Conservation (phyloP, 225 moss, liverwort and hornwort genomes). For the Antitrichia curtipendula region DNA sequence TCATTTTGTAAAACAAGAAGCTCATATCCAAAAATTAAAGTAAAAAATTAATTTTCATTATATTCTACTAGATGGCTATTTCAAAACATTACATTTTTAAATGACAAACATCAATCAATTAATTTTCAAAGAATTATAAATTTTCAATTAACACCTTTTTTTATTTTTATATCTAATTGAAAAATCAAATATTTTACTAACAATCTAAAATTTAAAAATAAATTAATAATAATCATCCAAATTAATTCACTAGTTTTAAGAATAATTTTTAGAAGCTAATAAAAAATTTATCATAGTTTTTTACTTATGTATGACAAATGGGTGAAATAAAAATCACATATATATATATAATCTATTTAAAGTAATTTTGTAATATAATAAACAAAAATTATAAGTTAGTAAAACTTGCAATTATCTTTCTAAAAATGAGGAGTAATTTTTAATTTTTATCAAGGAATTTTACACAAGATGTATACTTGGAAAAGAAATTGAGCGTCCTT, state of each 20-base stretch:
- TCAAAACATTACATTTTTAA: fast-evolving
- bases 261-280: not conserved
- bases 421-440: fast-evolving
- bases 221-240: not conserved
- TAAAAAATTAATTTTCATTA: not conserved
- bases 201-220: not conserved
- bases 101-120: not conserved
- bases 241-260: not conserved
- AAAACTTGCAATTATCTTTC: not conserved
- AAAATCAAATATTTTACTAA: not conserved
- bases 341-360: too few relatives aligned
- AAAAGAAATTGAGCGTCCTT: not conserved
- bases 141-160: fast-evolving
- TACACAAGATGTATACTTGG: too few relatives aligned
- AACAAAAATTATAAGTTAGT: too few relatives aligned
- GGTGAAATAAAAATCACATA: not conserved
- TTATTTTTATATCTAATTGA: not conserved
- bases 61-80: not conserved
- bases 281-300: not conserved
- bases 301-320: not conserved
- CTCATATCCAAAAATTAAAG: not conserved
- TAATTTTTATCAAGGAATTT: not conserved
- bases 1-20: not conserved
- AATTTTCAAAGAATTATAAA: not conserved
- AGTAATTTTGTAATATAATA: too few relatives aligned